Evolutionary conservation across 495 filamentous ascomycete species (phyloP), one percentile per base, ranked within the genome.

Genomic region (Daldinia vernicosa): DNA sequence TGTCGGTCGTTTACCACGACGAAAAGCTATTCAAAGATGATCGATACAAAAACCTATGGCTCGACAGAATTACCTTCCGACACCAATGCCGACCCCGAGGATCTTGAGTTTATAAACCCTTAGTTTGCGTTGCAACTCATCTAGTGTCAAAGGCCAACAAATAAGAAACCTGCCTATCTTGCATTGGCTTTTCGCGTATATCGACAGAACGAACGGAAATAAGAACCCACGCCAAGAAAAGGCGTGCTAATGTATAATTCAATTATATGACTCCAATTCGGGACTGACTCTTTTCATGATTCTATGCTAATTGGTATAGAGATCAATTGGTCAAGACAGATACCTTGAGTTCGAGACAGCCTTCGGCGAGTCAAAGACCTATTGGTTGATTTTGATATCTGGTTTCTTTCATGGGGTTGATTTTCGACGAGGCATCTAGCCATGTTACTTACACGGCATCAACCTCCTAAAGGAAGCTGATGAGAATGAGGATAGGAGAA

Each of bases 41-140:
- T n/a, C 58, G 51, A 26, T 39, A 8, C 24, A 5, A 22, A 15
- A 19, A 35, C 32, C 19, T 56, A 3, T 74, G 74, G 70, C 64
- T 65, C 30, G 74, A 76, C 19, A 66, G 54, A 11, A 27, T 69
- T 7, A 74, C 68, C 4, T 74, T 76, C 51, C 71, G 74, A 33
- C 65, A 70, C n/a, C 27, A 17, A 27, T 74, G 71, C 51, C 63
- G 60, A 0, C 43, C 3, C 19, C 43, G 17, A 47, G 43, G 43
- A 47, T 24, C 43, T 12, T 47, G 19, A 47, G 1, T 4, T 8
- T 2, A 45, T 45, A 7, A 45, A 45, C 17, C n/a, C 40, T 45
- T 45, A 11, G 12, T 45, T 19, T 9, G 15, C n/a, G 2, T 35
- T 3, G 11, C 33, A 35, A 35, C 11, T 14, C 12, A 35, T 35